A percentile compares a stretch with the other conserved stretches of the same genome.
Conservation (phyloP, 1,139 yeast genomes). For the Kluyveromyces sp. region DNA sequence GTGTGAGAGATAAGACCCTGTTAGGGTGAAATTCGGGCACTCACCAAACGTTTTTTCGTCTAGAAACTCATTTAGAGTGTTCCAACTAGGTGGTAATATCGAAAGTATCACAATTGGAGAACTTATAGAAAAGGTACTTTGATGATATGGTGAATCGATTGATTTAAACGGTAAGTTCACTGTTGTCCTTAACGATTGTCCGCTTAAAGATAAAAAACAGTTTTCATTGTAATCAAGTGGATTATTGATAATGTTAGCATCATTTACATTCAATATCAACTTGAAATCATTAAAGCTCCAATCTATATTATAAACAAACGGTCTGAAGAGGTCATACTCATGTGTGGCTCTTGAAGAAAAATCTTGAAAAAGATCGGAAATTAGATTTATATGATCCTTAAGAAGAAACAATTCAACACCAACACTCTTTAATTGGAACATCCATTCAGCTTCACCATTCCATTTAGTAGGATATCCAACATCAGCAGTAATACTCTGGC, state of each 20-base stretch:
- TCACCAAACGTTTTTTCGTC: conserved; percentile 56
- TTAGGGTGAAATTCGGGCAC: conserved; percentile 50
- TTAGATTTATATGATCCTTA: conserved; percentile 72
- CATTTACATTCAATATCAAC: conserved; percentile 72
- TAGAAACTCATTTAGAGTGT: conserved; percentile 68
- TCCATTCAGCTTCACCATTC: conserved; percentile 75
- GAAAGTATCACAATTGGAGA: conserved; percentile 59
- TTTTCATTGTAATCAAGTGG: conserved; percentile 81
- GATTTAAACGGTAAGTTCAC: conserved; percentile 55
- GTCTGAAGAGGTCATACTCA: conserved; percentile 70
- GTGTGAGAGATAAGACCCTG: conserved; percentile 61
- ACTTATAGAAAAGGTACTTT: conserved; percentile 43
- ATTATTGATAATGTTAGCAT: conserved; percentile 77
- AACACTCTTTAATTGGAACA: conserved; percentile 44
- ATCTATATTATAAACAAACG: conserved; percentile 51
- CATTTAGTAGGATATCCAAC: conserved; percentile 69
- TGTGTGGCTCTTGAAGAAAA: conserved; percentile 67
- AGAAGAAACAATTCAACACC: conserved; percentile 56
- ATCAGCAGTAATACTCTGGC: conserved; percentile 48
- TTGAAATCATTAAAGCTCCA: conserved; percentile 56
- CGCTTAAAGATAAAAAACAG: conserved; percentile 65
- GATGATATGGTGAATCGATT: conserved; percentile 49
- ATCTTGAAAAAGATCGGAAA: conserved; percentile 71
- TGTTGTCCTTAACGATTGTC: conserved; percentile 45
- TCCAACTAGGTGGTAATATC: conserved; percentile 86